Evolutionary conservation across 805 yeast genomes (phyloP).

Genomic region (Ogataea nitratoaversa): DNA sequence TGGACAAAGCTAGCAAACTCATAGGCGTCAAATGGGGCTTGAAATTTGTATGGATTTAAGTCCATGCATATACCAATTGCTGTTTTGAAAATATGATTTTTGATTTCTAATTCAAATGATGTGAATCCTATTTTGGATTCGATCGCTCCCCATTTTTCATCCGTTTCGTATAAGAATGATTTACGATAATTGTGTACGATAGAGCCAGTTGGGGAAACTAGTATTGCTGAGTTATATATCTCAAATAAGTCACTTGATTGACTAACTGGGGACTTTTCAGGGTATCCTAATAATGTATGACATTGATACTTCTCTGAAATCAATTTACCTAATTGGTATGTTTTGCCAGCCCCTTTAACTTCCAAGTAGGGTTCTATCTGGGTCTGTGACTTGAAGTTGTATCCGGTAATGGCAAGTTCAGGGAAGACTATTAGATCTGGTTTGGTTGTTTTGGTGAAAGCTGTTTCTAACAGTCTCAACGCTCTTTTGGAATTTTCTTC

Average conservation of each 20-base stretch:
- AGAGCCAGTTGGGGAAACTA: constrained; percentile 56
- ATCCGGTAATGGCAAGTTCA: constrained; percentile 82
- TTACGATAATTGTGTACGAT: constrained; percentile 68
- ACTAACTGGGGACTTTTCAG: constrained; percentile 45
- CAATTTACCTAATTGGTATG: constrained; percentile 52
- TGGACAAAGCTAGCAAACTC: constrained; percentile 63
- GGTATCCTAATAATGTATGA: constrained; percentile 77
- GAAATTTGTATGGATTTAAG: constrained; percentile 78
- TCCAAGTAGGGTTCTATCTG: constrained; percentile 61
- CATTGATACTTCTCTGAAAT: constrained; percentile 50
- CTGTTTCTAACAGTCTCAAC: constrained; percentile 33
- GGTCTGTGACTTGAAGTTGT: constrained; percentile 49
- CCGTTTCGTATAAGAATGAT: constrained; percentile 72
- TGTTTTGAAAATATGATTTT: constrained; percentile 32
- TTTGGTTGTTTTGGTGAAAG: constrained; percentile 15
- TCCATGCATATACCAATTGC: constrained; percentile 93
- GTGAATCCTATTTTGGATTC: constrained; percentile 65
- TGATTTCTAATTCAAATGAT: constrained; percentile 40
- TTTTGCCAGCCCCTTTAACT: constrained; percentile 30
- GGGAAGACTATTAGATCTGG: constrained; percentile 77
- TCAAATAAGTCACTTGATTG: constrained; percentile 2
- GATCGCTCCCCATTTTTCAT: constrained; percentile 72
- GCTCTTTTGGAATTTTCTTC: constrained; percentile 52
- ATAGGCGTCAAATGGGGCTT: constrained; percentile 69
- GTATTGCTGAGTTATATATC: constrained; percentile 68